phyloP scores from a whole-genome alignment of 306 rosid genomes.

The Cyclanthera cordifolia region DNA sequence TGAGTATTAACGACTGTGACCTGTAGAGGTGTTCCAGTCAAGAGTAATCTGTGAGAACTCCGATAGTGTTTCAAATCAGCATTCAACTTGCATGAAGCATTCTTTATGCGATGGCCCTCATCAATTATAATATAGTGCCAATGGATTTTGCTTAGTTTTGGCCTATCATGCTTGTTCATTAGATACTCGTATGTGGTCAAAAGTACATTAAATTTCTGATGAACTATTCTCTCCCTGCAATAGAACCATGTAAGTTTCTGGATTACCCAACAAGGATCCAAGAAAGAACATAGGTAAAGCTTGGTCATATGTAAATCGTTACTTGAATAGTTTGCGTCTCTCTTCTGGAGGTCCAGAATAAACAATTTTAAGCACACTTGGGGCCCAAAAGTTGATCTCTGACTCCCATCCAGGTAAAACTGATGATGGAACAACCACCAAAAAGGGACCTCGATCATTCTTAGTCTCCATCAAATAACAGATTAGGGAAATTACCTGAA shows the following conservation, averaged over 20 bases:
- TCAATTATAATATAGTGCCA: conserved; percentile 98
- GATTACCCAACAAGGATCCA: conserved; percentile 5
- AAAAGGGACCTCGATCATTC: conserved; percentile 96
- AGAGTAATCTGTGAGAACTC: conserved; percentile 93
- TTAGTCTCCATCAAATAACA: conserved; percentile 97
- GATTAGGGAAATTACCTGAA: conserved; percentile 83
- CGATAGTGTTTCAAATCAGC: conserved; percentile 85
- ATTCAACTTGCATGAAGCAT: conserved; percentile 99
- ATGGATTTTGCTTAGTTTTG: conserved; percentile 82
- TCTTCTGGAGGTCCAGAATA: conserved; percentile 95
- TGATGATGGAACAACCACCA: conserved; percentile 96
- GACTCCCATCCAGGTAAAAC: conserved; percentile 99
- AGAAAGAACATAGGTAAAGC: not conserved
- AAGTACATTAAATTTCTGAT: conserved; percentile 88
- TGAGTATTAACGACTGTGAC: conserved; percentile 29
- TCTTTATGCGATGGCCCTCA: conserved; percentile 98
- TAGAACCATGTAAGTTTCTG: conserved; percentile 20
- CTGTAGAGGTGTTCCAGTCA: conserved; percentile 99
- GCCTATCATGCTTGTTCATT: conserved; percentile 99
- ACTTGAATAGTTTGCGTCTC: conserved; percentile 89
- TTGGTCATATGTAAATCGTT: conserved; percentile 16
- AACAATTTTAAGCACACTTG: conserved; percentile 57
- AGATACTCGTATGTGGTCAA: conserved; percentile 94
- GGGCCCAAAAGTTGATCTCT: conserved; percentile 94
- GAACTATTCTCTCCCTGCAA: conserved; percentile 88